These are phyloP conservation scores for Craterostigma plantagineum DNA, from an alignment of 257 asterid genomes.

Conservation along the genomic window DNA sequence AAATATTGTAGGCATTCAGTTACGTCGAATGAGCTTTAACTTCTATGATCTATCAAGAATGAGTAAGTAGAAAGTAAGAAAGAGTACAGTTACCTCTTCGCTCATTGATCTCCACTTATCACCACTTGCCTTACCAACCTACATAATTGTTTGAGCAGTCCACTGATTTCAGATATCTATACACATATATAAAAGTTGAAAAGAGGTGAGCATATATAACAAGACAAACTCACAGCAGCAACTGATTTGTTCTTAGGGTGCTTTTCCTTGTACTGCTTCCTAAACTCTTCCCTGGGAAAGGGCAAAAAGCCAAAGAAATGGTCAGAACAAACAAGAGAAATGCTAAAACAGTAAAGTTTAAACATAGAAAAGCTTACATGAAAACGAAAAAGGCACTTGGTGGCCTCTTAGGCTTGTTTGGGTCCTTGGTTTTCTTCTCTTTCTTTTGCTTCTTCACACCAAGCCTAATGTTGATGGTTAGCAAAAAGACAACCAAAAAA, in stretches of 20 bases:
- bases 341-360: no score
- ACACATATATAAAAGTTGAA: neutral
- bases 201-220: neutral
- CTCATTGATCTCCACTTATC: slow-evolving; percentile 44
- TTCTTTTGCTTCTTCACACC: slow-evolving; percentile 25
- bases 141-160: neutral
- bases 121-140: slow-evolving; percentile 74
- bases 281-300: slow-evolving; percentile 53
- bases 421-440: slow-evolving; percentile 35
- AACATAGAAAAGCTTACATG: slow-evolving; percentile 33
- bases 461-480: slow-evolving; percentile 17
- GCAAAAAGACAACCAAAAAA: no score
- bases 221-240: slow-evolving; percentile 33
- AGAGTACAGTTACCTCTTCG: slow-evolving; percentile 19
- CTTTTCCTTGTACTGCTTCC: slow-evolving; percentile 38
- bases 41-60: no score
- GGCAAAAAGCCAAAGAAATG: no score
- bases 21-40: neutral
- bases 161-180: neutral
- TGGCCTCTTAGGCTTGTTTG: slow-evolving; percentile 53
- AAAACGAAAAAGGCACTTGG: slow-evolving; percentile 46
- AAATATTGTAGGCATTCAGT: neutral
- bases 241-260: slow-evolving; percentile 55
- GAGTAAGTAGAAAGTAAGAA: neutral
- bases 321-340: neutral